Percentiles rank a stretch among this genome's conserved stretches.
phyloP scores from a whole-genome alignment of 208 protist species.

The Phytomonas francai region DNA sequence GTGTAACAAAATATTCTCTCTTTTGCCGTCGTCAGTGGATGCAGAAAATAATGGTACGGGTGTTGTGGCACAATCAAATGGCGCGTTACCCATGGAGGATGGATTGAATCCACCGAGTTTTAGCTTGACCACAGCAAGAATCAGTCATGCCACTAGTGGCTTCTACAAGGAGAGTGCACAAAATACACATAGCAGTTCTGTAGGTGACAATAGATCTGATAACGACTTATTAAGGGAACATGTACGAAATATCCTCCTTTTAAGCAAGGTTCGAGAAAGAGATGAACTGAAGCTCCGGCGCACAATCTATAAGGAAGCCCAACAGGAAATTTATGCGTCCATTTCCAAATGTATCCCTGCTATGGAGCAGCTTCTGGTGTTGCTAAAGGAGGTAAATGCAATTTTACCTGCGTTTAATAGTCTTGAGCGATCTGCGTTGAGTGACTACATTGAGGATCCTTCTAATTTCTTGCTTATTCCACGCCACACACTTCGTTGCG shows the following conservation, averaged over 20 bases:
- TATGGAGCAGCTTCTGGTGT: constrained; percentile 20
- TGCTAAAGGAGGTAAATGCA: constrained; percentile 26
- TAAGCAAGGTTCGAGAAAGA: not conserved
- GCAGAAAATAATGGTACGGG: not conserved
- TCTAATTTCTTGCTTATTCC: constrained; percentile 29
- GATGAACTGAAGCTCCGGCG: not conserved
- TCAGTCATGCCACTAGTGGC: not conserved
- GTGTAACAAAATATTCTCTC: not conserved
- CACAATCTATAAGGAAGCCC: not conserved
- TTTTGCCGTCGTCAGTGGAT: not conserved
- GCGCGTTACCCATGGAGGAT: not conserved
- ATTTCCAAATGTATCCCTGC: constrained; percentile 10
- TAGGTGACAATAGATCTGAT: not conserved
- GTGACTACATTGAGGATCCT: constrained; percentile 27
- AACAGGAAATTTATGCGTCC: constrained; percentile 6
- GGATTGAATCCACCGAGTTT: not conserved
- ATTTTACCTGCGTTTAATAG: constrained; percentile 23
- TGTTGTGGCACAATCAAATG: not conserved
- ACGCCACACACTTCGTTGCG: constrained; percentile 26
- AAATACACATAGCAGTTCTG: not conserved
- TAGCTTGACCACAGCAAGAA: not conserved
- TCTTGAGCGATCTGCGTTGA: constrained; percentile 32
- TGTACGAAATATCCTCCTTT: constrained; percentile 3
- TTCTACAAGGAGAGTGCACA: not conserved
- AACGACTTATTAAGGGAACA: not conserved